Evolutionary conservation across 208 protist species (phyloP).

Genomic region (Crithidia expoeki): DNA sequence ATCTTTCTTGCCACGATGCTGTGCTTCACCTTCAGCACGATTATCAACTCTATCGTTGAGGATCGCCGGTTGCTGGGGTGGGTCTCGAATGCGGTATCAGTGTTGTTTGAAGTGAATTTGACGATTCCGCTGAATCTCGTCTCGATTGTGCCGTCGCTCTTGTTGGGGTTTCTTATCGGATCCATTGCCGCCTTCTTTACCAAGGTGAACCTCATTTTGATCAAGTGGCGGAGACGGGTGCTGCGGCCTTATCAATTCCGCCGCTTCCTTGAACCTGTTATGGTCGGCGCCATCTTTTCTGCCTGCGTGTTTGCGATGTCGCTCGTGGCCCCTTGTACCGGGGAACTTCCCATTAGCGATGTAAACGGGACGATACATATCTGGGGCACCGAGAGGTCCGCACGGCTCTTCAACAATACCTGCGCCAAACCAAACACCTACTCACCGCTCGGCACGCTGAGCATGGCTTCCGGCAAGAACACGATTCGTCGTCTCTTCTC

Average conservation of each 20-base stretch:
- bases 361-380: slow-evolving; percentile 46
- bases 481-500: slow-evolving; percentile 89
- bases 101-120: slow-evolving; percentile 90
- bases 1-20: slow-evolving; percentile 95
- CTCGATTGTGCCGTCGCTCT: slow-evolving; percentile 85
- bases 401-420: slow-evolving; percentile 71
- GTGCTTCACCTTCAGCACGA: slow-evolving; percentile 80
- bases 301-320: slow-evolving; percentile 60
- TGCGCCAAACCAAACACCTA: slow-evolving; percentile 62
- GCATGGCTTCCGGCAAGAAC: slow-evolving; percentile 85
- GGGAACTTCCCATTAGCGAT: slow-evolving; percentile 38
- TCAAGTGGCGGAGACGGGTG: slow-evolving; percentile 66
- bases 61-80: slow-evolving; percentile 75
- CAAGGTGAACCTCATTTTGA: slow-evolving; percentile 84
- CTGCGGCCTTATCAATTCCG: slow-evolving; percentile 56
- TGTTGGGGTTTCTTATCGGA: slow-evolving; percentile 85
- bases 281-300: slow-evolving; percentile 65
- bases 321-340: slow-evolving; percentile 47
- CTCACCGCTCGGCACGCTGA: slow-evolving; percentile 82
- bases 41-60: slow-evolving; percentile 83
- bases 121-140: slow-evolving; percentile 85
- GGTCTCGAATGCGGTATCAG: slow-evolving; percentile 81
- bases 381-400: slow-evolving; percentile 72
- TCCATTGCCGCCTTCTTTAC: slow-evolving; percentile 89
- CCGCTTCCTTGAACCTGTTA: slow-evolving; percentile 73